Base-by-base conservation (phyloP, 176 grass and related monocot species). In the Miscanthus lutarioriparius region DNA sequence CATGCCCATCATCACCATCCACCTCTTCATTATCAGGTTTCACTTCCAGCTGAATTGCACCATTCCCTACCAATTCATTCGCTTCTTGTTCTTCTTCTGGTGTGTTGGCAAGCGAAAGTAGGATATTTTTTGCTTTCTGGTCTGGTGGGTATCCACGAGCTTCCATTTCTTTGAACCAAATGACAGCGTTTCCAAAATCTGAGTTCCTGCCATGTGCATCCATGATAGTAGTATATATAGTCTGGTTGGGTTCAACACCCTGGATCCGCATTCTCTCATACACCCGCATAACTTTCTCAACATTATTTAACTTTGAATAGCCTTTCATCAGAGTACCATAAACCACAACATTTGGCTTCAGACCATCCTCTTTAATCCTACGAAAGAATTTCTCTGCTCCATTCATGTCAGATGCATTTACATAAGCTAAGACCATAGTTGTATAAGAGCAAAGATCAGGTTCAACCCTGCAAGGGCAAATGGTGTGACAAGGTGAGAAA, bases 301-400 rank as follows among this genome's bases (percentile, higher is more conserved):
- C 77, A 86, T 98, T 87, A 80, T 95, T 91, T 67, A 93, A 66
- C 62, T 95, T 92, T 32, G 96, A 86, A 75, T 95, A 98, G 10
- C 96, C 96, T 91, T 95, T 98, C 96, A 98, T 94, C 74, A 98
- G 83, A 23, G 93, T 98, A 36, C 96, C 96, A 81, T 98, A 98
- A 43, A 87, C 89, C 79, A 98, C 87, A 85, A 88, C 89, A 78
- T 98, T 95, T 61, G 96, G 96, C 80, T 91, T 98, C 70, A 95
- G 89, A 41, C 93, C 96, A 78, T 98, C 93, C 23, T 95, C 93
- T 89, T 98, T 98, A 62, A 98, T 78, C n/a, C 82, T 90, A 69
- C 96, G 89, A 65, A 98, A 92, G 78, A 98, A 95, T 88, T 91
- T 98, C 81, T 98, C 93, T 39, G 93, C 91, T 38, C 85, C 89